Evolutionary conservation across 768 basidiomycete genomes (phyloP), one percentile per base, ranked within the genome.

Genomic region (Gyrodon lividus): DNA sequence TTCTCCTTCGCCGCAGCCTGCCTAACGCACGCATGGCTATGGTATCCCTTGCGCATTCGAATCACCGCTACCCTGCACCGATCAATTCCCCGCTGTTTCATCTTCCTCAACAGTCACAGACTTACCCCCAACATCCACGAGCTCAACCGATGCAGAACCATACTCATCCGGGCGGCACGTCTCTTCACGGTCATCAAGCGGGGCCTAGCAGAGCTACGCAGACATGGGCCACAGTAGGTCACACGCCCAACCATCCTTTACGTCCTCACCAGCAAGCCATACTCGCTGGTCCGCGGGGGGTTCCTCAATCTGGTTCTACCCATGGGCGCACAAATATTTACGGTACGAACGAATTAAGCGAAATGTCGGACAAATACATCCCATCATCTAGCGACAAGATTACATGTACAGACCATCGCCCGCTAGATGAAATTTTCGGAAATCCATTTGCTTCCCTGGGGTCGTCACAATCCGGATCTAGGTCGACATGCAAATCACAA

Each of bases 371-470:
- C 20, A 64, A 57, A 46, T 65, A 66, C 30, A 43, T 64, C 35
- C 64, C 64, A 9, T 65, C 64, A 23, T 65, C 64, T 13, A 61
- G 52, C 45, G 64, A 65, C 62, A 65, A 49, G 49, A 57, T 65
- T 35, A 65, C 64, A 30, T 64, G 61, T 35, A 44, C 59, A 31
- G 57, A 65, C 31, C 64, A 65, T 51, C 55, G 59, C 8, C 64
- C 62, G n/a, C 56, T 65, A 12, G 64, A 65, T 20, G 59, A 61
- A 10, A 65, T 65, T 19, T 65, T 66, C 38, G 64, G 52, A n/a
- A 28, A 33, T 13, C 9, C 39, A 14, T 42, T 20, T 17, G 13
- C 53, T 35, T 22, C 45, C 6, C 43, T 44, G 3, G 19, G 20
- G 2, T 33, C 19, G 48, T 31, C 52, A 5, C 50, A 33, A 19